A percentile compares a stretch with the other conserved stretches of the same genome.
phyloP scores from a whole-genome alignment of 495 filamentous ascomycete genomes.

The Jackrogersella minutella region DNA sequence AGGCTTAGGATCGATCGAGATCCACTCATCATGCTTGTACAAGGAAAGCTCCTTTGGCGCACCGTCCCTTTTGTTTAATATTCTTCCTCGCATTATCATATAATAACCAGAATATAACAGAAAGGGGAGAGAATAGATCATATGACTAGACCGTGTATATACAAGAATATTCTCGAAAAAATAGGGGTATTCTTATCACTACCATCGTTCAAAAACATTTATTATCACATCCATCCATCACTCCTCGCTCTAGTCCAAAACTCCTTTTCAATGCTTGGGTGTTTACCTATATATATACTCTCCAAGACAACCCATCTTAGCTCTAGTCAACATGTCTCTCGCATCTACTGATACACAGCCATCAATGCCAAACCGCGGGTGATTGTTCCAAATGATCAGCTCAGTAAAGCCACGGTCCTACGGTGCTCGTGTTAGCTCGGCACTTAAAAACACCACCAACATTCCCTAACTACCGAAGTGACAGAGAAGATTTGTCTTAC shows the following conservation, averaged over 20 bases:
- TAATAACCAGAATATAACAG: not conserved
- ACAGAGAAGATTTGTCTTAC: slow-evolving; percentile 36
- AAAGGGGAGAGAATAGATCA: not conserved
- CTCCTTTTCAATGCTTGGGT: not conserved
- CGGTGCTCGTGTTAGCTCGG: slow-evolving; percentile 10
- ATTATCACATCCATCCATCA: too few species aligned
- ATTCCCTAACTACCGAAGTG: not conserved
- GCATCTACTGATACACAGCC: too few species aligned
- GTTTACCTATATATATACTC: not conserved
- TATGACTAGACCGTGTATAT: slow-evolving; percentile 13
- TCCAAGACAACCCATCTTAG: too few species aligned
- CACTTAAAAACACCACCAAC: not conserved
- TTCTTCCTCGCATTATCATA: not conserved
- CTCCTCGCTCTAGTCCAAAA: slow-evolving; percentile 5
- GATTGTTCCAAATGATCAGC: not conserved
- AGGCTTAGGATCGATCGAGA: slow-evolving; percentile 9
- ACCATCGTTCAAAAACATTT: too few species aligned
- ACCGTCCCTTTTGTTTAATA: not conserved
- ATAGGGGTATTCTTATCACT: slow-evolving; percentile 3
- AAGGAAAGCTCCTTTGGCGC: too few species aligned
- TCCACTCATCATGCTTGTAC: too few species aligned
- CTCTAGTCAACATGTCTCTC: slow-evolving; percentile 10
- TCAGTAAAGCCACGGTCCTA: slow-evolving; percentile 41
- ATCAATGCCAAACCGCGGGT: slow-evolving; percentile 19
- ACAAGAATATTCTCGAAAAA: not conserved